These are phyloP conservation scores for Spatholobus suberectus DNA, from an alignment of 306 rosid genomes.

Conservation along the genomic window DNA sequence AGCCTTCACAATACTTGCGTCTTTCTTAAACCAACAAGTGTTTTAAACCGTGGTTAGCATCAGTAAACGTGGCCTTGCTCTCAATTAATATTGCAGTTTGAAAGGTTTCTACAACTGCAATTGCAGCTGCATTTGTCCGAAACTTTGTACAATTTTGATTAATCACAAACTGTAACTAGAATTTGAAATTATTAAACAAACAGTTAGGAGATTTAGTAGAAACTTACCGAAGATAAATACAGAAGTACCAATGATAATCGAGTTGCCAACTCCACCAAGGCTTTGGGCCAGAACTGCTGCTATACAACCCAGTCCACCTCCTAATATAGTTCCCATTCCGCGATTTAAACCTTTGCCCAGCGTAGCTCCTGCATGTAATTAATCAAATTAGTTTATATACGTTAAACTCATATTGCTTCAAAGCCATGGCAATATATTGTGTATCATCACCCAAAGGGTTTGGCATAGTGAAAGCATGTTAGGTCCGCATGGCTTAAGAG, in stretches of 20 bases:
- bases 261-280: conserved; percentile 55
- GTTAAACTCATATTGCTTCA: no score
- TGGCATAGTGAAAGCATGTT: no score
- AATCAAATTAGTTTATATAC: not conserved
- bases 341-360: conserved; percentile 80
- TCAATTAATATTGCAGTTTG: not conserved
- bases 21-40: not conserved
- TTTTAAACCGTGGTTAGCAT: not conserved
- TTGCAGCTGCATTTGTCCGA: not conserved
- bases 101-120: not conserved
- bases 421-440: not conserved
- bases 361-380: conserved; percentile 70
- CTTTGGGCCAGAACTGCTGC: conserved; percentile 62
- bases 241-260: conserved; percentile 52
- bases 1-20: not conserved
- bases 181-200: not conserved
- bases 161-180: not conserved
- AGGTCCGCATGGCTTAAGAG: no score
- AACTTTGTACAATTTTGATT: not conserved
- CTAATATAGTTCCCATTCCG: conserved; percentile 71
- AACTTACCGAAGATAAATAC: conserved; percentile 66
- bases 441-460: no score
- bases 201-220: not conserved
- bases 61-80: not conserved
- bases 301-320: conserved; percentile 74